Evolutionary conservation across 139 green algal species (phyloP).

Genomic region (Edaphochlamys debaryana): DNA sequence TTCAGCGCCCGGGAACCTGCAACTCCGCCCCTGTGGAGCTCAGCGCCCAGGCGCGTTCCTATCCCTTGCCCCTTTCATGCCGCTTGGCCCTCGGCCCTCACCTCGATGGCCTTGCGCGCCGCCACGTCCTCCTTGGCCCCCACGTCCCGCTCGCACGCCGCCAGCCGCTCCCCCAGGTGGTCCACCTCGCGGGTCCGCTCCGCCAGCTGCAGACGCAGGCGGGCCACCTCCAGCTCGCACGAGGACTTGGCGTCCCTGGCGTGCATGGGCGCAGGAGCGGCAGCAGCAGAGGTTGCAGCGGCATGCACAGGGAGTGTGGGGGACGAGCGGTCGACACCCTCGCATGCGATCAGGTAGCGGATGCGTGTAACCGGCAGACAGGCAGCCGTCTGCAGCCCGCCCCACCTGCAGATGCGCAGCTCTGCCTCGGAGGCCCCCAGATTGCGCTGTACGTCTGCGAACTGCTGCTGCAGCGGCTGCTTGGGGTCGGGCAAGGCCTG

Average conservation of each 20-base stretch:
- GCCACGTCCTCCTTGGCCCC: slow-evolving; percentile 27
- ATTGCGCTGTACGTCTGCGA: slow-evolving; percentile 44
- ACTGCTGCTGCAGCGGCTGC: slow-evolving; percentile 40
- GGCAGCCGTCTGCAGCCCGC: too few species aligned
- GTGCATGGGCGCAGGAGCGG: too few species aligned
- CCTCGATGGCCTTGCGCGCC: slow-evolving; percentile 39
- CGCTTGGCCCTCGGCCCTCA: neutral
- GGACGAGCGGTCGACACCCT: too few species aligned
- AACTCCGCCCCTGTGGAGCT: too few species aligned
- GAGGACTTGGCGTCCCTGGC: slow-evolving; percentile 32
- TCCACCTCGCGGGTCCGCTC: slow-evolving; percentile 35
- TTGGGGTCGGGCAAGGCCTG: slow-evolving; percentile 32
- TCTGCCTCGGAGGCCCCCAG: slow-evolving; percentile 46
- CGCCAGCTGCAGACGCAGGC: slow-evolving; percentile 47
- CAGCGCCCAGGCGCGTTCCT: too few species aligned
- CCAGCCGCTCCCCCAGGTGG: neutral
- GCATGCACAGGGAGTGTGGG: too few species aligned
- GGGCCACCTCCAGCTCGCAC: slow-evolving; percentile 43
- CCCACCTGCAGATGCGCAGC: slow-evolving; percentile 41
- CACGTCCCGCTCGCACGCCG: slow-evolving; percentile 23
- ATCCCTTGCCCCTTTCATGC: too few species aligned
- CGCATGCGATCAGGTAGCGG: too few species aligned
- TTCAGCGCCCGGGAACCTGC: too few species aligned
- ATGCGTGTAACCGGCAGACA: too few species aligned
- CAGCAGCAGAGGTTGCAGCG: too few species aligned